Percentiles rank a stretch among this genome's conserved stretches.
These are phyloP conservation scores for Isabelozyma heimii DNA, from an alignment of 805 yeast species.

Conservation along the genomic window DNA sequence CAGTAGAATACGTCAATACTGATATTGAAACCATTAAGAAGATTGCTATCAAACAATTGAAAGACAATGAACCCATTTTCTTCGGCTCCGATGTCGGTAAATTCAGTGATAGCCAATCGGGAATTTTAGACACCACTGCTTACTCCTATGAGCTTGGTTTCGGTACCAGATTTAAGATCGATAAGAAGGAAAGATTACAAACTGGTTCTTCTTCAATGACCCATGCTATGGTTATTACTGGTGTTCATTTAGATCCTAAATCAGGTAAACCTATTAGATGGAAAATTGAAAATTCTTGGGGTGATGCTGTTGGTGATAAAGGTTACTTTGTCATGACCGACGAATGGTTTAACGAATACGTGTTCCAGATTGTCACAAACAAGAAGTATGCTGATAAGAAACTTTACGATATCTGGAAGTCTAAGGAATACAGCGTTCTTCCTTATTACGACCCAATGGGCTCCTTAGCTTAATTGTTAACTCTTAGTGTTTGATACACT, in stretches of 20 bases:
- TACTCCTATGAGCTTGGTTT: constrained; percentile 64
- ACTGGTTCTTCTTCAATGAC: constrained; percentile 79
- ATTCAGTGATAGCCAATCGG: constrained; percentile 59
- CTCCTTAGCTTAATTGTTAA: constrained; percentile 28
- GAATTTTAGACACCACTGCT: constrained; percentile 69
- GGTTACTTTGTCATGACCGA: constrained; percentile 45
- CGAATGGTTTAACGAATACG: constrained; percentile 43
- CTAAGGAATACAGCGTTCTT: constrained; percentile 26
- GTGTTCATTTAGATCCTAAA: constrained; percentile 64
- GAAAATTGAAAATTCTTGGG: constrained; percentile 47
- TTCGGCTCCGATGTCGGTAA: constrained; percentile 90
- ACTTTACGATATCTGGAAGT: constrained; percentile 34
- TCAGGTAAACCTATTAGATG: constrained; percentile 39
- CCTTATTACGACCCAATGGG: constrained; percentile 46
- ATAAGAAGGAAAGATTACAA: constrained; percentile 66
- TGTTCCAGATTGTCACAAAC: constrained; percentile 39
- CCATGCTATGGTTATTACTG: constrained; percentile 87
- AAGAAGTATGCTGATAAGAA: constrained; percentile 35
- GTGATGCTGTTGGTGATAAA: constrained; percentile 36
- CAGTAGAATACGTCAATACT: constrained; percentile 68
- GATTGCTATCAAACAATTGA: constrained; percentile 65
- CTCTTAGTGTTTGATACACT: not conserved
- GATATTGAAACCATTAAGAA: constrained; percentile 56
- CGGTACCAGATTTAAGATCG: constrained; percentile 48
- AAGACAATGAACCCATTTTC: constrained; percentile 75